Evolutionary conservation across 768 basidiomycete species (phyloP), one percentile per base, ranked within the genome.

Genomic region (Boletales sp.): DNA sequence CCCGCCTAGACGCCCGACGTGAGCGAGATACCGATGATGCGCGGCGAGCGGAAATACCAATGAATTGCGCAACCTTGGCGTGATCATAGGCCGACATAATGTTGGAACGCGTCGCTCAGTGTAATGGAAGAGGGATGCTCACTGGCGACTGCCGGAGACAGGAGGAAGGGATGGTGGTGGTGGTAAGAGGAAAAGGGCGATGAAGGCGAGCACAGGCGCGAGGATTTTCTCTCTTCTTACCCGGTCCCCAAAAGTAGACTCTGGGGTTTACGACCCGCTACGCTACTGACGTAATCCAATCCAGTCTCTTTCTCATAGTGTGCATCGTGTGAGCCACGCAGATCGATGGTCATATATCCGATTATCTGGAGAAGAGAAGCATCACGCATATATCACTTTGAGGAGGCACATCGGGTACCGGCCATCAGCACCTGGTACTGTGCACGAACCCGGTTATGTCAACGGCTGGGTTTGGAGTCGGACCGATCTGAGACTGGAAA

Each of bases 21-120:
- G 21, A 18, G 47, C 54, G 12, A 51, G 50, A 55, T 39, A 45
- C 46, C 8, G 18, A 54, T 37, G 45, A 48, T 60, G 40, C 51
- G 47, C 42, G 40, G 19, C n/a, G 10, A 21, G 50, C 46, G 40
- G 31, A 54, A 69, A 52, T 53, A 83, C 83, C 83, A 53, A 85
- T 81, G 65, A 83, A 85, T 44, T 84, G 82, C 30, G 80, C 67
- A 52, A 82, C 80, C 72, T 74, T 82, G 54, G 76, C 70, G 63
- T 82, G 81, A 62, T 84, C 82, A 57, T 78, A 74, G 24, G 69
- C 57, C 59, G 65, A 54, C 66, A 68, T 68, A 27, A 27, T 27
- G 24, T 27, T 27, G 24, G 24, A 6, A 27, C 24, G 24, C 24
- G 24, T 27, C 24, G 24, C 24, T 27, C 24, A 27, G 24, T 27